Evolutionary conservation across 2,329 filamentous ascomycete species (phyloP).

Genomic region (Phialemonium atrogriseum): DNA sequence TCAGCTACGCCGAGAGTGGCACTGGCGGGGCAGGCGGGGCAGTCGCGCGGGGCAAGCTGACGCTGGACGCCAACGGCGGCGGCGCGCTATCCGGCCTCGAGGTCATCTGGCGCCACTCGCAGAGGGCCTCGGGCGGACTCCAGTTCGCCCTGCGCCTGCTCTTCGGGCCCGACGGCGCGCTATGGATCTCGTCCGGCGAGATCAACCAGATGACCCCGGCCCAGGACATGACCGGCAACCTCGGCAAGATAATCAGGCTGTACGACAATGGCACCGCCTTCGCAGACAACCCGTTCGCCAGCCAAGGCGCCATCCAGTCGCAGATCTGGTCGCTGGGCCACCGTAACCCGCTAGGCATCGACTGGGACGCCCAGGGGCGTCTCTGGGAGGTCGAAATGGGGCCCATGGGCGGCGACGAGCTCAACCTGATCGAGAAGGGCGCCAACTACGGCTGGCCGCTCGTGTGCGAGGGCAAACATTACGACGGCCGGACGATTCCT

Average conservation of each 20-base stretch:
- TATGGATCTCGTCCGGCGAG: conserved; percentile 25
- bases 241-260: conserved; percentile 24
- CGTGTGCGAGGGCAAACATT: conserved; percentile 22
- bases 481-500: conserved; percentile 22
- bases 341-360: conserved; percentile 25
- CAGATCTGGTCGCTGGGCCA: conserved; percentile 23
- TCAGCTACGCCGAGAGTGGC: conserved; percentile 23
- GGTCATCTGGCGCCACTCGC: conserved; percentile 25
- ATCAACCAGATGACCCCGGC: conserved; percentile 22
- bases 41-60: conserved; percentile 22
- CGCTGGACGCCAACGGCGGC: conserved; percentile 19
- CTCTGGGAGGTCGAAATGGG: conserved; percentile 28
- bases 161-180: conserved; percentile 18
- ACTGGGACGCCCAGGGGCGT: conserved; percentile 23
- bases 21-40: conserved; percentile 17
- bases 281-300: conserved; percentile 23
- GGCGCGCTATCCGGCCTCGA: conserved; percentile 19
- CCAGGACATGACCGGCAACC: conserved; percentile 22
- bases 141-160: conserved; percentile 23
- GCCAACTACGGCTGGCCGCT: conserved; percentile 26
- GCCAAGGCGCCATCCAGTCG: conserved; percentile 17
- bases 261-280: conserved; percentile 23
- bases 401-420: conserved; percentile 24
- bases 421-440: conserved; percentile 24
- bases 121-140: conserved; percentile 17